These are phyloP conservation scores for Pichia kluyveri DNA, from an alignment of 805 yeast species.

Conservation along the genomic window DNA sequence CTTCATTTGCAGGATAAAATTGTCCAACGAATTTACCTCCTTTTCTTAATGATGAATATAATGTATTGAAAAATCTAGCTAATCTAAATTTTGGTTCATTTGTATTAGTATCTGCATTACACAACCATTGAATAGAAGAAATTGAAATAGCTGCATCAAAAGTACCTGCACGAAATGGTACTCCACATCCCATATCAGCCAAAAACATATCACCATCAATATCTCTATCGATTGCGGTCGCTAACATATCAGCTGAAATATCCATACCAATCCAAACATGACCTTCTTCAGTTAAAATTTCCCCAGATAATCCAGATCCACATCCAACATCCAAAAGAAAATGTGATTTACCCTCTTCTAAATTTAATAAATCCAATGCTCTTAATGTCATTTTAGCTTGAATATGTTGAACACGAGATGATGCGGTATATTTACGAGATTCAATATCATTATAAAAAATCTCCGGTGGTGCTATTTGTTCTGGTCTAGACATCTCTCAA, in stretches of 20 bases:
- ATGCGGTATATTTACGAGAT: slow-evolving; percentile 80
- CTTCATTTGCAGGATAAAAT: slow-evolving; percentile 88
- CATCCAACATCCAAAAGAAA: slow-evolving; percentile 88
- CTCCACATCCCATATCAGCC: slow-evolving; percentile 88
- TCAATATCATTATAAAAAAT: slow-evolving; percentile 87
- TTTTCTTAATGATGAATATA: slow-evolving; percentile 76
- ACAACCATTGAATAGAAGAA: slow-evolving; percentile 95
- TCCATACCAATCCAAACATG: slow-evolving; percentile 96
- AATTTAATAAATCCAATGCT: slow-evolving; percentile 77
- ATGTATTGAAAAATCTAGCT: slow-evolving; percentile 74
- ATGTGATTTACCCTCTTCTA: slow-evolving; percentile 54
- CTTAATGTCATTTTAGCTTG: slow-evolving; percentile 97
- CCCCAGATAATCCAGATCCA: slow-evolving; percentile 95
- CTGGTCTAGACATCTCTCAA: slow-evolving; percentile 83
- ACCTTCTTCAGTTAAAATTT: slow-evolving; percentile 87
- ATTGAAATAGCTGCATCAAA: slow-evolving; percentile 95
- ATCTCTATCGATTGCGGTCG: slow-evolving; percentile 85
- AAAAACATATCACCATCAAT: slow-evolving; percentile 89
- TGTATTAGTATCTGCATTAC: slow-evolving; percentile 82
- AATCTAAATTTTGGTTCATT: slow-evolving; percentile 81
- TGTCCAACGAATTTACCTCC: slow-evolving; percentile 98
- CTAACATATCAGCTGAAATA: slow-evolving; percentile 91
- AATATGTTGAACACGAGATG: slow-evolving; percentile 95
- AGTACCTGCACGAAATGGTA: slow-evolving; percentile 92
- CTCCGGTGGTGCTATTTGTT: slow-evolving; percentile 94